A percentile compares a stretch with the other conserved stretches of the same genome.
These are phyloP conservation scores for Oligophagozyma castellii DNA, from an alignment of 1,139 yeast genomes.

Conservation along the genomic window DNA sequence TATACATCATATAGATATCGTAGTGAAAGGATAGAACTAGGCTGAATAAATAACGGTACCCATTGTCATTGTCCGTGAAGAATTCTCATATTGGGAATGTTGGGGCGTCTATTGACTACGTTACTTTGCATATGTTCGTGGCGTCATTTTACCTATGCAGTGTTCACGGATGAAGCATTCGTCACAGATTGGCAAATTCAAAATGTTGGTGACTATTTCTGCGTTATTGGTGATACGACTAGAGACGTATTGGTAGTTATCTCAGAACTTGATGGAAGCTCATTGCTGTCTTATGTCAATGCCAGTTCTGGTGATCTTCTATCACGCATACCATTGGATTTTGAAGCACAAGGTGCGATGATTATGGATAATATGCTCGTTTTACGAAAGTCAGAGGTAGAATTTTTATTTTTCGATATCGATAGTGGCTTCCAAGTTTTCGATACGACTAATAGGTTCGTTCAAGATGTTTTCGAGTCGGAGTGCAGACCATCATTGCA, in stretches of 20 bases:
- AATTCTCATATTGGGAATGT: too few species aligned
- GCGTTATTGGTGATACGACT: conserved; percentile 9
- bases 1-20: too few species aligned
- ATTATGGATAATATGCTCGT: neutral
- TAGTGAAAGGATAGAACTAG: too few species aligned
- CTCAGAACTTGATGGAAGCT: conserved; percentile 11
- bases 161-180: conserved; percentile 25
- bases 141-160: too few species aligned
- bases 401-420: neutral
- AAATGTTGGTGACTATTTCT: conserved; percentile 19
- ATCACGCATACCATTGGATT: conserved; percentile 12
- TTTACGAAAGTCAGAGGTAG: neutral
- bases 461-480: neutral
- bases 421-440: conserved; percentile 1
- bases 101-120: too few species aligned
- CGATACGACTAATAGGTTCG: neutral
- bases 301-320: conserved; percentile 12
- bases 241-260: conserved; percentile 10
- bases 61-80: too few species aligned
- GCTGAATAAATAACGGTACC: too few species aligned
- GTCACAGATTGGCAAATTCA: conserved; percentile 23
- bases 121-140: too few species aligned
- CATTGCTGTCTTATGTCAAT: conserved; percentile 16
- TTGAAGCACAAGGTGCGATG: conserved; percentile 9
- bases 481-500: conserved; percentile 1